phyloP scores from a whole-genome alignment of 441 rosid species.

The Brassica hybrid region DNA sequence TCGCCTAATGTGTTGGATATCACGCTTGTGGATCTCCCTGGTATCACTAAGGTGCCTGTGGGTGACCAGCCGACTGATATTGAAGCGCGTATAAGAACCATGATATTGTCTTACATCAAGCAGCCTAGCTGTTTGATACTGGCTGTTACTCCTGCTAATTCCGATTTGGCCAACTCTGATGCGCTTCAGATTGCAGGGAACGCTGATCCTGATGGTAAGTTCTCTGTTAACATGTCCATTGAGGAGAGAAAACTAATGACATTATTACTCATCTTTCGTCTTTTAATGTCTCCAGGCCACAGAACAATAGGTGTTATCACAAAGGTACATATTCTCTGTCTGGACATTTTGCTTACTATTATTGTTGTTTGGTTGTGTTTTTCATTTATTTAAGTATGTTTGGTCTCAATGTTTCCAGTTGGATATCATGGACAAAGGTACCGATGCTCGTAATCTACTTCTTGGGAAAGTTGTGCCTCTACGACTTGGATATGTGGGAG shows the following conservation, averaged over 20 bases:
- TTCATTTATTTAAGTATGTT: conserved; percentile 12
- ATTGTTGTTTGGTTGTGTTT: conserved; percentile 9
- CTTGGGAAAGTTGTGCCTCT: conserved; percentile 71
- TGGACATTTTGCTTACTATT: conserved; percentile 1
- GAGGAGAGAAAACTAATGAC: background rate
- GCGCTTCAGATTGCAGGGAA: conserved; percentile 73
- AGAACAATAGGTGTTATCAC: conserved; percentile 75
- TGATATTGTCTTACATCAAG: conserved; percentile 60
- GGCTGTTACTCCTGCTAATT: conserved; percentile 81
- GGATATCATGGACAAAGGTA: conserved; percentile 84
- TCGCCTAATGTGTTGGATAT: conserved; percentile 75
- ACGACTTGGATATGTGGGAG: conserved; percentile 70
- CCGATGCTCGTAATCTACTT: conserved; percentile 61
- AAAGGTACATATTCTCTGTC: conserved; percentile 50
- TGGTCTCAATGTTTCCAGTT: conserved; percentile 47
- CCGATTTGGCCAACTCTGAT: conserved; percentile 87
- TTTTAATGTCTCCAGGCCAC: conserved; percentile 50
- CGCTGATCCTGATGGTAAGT: conserved; percentile 71
- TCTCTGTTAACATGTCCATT: background rate
- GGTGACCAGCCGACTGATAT: conserved; percentile 80
- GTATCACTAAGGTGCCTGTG: conserved; percentile 80
- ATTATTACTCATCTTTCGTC: conserved; percentile 7
- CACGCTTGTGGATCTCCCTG: conserved; percentile 80
- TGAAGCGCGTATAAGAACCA: conserved; percentile 62
- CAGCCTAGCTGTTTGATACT: conserved; percentile 65